Percentiles rank a stretch among this genome's conserved stretches.
Evolutionary conservation across 2,329 filamentous ascomycete genomes (phyloP).

Genomic region (Nigrospora sphaerica): DNA sequence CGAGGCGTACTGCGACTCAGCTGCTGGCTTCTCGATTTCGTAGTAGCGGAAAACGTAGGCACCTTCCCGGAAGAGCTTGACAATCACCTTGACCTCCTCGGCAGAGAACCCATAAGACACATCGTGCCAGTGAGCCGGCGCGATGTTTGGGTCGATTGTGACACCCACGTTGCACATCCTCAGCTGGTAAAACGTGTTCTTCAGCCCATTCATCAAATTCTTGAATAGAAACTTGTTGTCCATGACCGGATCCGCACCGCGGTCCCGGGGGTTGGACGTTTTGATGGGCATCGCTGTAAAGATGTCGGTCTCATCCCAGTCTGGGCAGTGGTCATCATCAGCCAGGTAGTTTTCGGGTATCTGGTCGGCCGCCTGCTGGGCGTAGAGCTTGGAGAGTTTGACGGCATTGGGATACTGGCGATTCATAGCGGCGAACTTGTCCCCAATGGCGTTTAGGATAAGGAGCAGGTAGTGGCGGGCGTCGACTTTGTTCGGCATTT

Average conservation of each 20-base stretch:
- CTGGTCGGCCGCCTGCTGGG: conserved; percentile 57
- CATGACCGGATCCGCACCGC: conserved; percentile 80
- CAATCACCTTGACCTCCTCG: conserved; percentile 92
- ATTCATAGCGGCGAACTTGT: conserved; percentile 98
- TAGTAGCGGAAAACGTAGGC: conserved; percentile 97
- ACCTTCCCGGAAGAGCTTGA: conserved; percentile 95
- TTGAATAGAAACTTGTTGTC: conserved; percentile 99
- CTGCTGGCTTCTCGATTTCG: conserved; percentile 71
- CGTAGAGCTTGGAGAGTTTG: conserved; percentile 77
- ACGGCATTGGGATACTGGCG: conserved; percentile 90
- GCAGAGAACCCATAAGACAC: conserved; percentile 95
- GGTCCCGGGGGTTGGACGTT: conserved; percentile 82
- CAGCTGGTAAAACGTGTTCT: conserved; percentile 93
- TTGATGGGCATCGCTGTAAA: conserved; percentile 96
- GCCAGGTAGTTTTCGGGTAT: conserved; percentile 74
- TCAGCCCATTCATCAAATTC: conserved; percentile 90
- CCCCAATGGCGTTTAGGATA: conserved; percentile 95
- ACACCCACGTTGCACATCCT: conserved; percentile 77
- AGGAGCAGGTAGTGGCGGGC: conserved; percentile 93
- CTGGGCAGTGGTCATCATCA: conserved; percentile 71
- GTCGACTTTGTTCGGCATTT: conserved; percentile 86
- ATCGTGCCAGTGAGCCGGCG: conserved; percentile 87
- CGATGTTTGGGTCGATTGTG: conserved; percentile 67
- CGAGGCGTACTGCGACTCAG: conserved; percentile 68
- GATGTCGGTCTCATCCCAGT: conserved; percentile 98